phyloP scores from a whole-genome alignment of 768 basidiomycete species.

The Russula brevipes region DNA sequence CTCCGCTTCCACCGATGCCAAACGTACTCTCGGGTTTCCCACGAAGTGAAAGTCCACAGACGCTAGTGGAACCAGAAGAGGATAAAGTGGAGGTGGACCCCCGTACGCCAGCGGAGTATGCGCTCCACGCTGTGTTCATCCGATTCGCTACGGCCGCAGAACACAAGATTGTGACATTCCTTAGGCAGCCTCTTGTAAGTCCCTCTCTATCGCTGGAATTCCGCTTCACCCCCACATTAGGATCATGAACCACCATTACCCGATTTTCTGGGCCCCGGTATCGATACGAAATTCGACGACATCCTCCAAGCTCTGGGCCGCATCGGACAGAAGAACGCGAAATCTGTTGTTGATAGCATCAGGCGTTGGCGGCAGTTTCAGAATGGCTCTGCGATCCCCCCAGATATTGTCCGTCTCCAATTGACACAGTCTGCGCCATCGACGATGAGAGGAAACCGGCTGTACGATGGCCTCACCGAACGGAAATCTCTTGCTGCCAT shows the following conservation, averaged over 20 bases:
- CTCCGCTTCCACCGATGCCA: slow-evolving; percentile 76
- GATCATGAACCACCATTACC: slow-evolving; percentile 65
- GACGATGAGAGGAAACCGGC: slow-evolving; percentile 32
- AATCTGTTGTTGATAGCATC: slow-evolving; percentile 80
- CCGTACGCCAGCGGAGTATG: slow-evolving; percentile 83
- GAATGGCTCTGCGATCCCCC: slow-evolving; percentile 47
- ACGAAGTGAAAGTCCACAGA: slow-evolving; percentile 45
- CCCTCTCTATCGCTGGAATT: not conserved
- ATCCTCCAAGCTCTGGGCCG: slow-evolving; percentile 78
- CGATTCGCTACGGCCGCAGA: slow-evolving; percentile 80
- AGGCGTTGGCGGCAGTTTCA: slow-evolving; percentile 83
- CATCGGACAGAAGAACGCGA: slow-evolving; percentile 78
- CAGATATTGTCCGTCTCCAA: slow-evolving; percentile 51
- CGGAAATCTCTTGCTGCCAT: slow-evolving; percentile 78
- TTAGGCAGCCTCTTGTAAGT: slow-evolving; percentile 63
- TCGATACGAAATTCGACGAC: slow-evolving; percentile 80
- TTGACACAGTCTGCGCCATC: slow-evolving; percentile 35
- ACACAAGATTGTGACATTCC: slow-evolving; percentile 68
- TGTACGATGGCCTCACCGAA: slow-evolving; percentile 54
- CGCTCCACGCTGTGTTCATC: slow-evolving; percentile 82
- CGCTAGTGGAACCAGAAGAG: slow-evolving; percentile 42
- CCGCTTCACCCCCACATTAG: slow-evolving; percentile 34
- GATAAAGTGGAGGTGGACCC: slow-evolving; percentile 66
- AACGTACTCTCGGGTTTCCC: slow-evolving; percentile 41
- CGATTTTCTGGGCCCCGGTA: slow-evolving; percentile 61